Percentiles rank a stretch among this genome's conserved stretches.
These are phyloP conservation scores for Capsaspora owczarzaki DNA, from an alignment of 78 protist genomes.

Conservation along the genomic window DNA sequence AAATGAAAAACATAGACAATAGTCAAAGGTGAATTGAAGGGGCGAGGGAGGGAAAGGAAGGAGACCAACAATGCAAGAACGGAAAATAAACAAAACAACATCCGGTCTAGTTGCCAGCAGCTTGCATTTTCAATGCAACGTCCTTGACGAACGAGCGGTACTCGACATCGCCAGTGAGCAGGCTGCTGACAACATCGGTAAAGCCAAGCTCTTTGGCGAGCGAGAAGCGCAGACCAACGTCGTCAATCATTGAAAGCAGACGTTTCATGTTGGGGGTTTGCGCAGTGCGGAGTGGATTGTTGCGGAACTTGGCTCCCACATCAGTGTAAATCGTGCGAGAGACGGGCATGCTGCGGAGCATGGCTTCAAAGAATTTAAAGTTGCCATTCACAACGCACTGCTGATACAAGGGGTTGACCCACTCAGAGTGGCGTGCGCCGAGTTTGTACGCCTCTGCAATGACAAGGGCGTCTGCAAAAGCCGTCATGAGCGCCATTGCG, in stretches of 20 bases:
- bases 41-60: no score
- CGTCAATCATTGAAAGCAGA: constrained; percentile 17
- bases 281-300: constrained; percentile 9
- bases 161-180: no score
- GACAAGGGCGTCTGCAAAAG: constrained; percentile 34
- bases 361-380: neutral
- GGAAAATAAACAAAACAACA: no score
- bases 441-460: constrained; percentile 46
- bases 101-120: no score
- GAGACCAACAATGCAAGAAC: no score
- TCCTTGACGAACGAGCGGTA: no score
- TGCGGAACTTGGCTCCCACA: neutral
- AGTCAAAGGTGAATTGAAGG: no score
- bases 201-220: constrained; percentile 19
- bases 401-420: constrained; percentile 30
- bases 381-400: constrained; percentile 35
- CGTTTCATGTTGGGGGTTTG: constrained; percentile 32
- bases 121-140: no score
- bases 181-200: no score
- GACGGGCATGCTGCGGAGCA: neutral
- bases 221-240: constrained; percentile 18
- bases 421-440: constrained; percentile 30
- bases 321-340: neutral
- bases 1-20: no score
- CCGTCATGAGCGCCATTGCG: neutral